These are phyloP conservation scores for Pogostemon cablin DNA, from an alignment of 257 asterid genomes.

Conservation along the genomic window DNA sequence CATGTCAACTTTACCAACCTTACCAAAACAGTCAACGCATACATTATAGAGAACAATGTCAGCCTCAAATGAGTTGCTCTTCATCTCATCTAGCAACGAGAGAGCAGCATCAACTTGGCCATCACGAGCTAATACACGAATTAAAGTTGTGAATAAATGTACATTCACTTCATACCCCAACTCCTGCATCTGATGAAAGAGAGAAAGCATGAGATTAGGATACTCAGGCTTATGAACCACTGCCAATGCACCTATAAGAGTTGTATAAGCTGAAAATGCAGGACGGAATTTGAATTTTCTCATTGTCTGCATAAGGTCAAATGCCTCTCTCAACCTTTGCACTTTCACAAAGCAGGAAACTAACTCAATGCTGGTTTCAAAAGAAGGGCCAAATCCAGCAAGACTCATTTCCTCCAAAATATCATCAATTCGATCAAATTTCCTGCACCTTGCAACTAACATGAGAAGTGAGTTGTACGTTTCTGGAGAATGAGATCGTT, in stretches of 20 bases:
- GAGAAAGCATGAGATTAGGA: constrained; percentile 79
- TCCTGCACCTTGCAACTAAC: constrained; percentile 65
- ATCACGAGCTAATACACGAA: constrained; percentile 81
- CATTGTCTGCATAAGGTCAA: constrained; percentile 74
- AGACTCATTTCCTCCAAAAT: constrained; percentile 87
- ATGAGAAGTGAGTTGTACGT: constrained; percentile 75
- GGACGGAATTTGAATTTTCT: constrained; percentile 83
- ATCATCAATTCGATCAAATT: constrained; percentile 53
- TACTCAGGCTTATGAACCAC: constrained; percentile 48
- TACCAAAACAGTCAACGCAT: constrained; percentile 91
- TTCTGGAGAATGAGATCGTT: constrained; percentile 62
- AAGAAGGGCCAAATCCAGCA: constrained; percentile 74
- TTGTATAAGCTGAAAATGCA: constrained; percentile 94
- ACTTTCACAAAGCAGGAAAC: constrained; percentile 58
- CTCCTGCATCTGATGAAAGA: constrained; percentile 90
- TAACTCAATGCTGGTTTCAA: constrained; percentile 60
- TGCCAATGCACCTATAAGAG: constrained; percentile 84
- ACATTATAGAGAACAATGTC: constrained; percentile 93
- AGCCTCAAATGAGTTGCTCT: constrained; percentile 72
- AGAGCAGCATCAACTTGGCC: constrained; percentile 91
- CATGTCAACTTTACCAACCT: constrained; percentile 88
- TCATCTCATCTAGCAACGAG: constrained; percentile 80
- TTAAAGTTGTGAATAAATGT: constrained; percentile 80
- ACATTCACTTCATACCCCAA: constrained; percentile 87
- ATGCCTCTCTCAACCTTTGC: constrained; percentile 62